Percentiles rank a stretch among this genome's conserved stretches.
phyloP scores from a whole-genome alignment of 2,329 filamentous ascomycete genomes.

The Ceratocystis destructans region DNA sequence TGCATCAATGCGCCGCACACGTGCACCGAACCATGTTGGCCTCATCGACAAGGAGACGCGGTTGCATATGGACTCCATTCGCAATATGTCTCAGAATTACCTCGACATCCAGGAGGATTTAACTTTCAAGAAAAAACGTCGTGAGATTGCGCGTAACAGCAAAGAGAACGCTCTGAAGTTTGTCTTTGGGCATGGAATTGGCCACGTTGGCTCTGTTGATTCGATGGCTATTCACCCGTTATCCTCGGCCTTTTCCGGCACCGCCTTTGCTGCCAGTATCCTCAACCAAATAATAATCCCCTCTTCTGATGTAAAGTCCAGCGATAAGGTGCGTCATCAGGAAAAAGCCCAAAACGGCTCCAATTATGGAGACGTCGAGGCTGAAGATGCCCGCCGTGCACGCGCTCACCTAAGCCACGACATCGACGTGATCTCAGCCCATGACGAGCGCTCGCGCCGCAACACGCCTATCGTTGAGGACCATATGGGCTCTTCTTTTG shows the following conservation, averaged over 20 bases:
- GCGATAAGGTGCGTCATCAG: neutral
- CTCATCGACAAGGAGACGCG: conserved; percentile 25
- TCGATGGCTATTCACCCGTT: conserved; percentile 29
- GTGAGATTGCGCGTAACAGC: conserved; percentile 27
- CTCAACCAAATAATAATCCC: neutral
- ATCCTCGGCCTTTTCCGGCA: conserved; percentile 31
- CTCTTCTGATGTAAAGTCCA: neutral
- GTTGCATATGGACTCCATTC: conserved; percentile 24
- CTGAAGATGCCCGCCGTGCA: conserved; percentile 7
- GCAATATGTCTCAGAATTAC: conserved; percentile 30
- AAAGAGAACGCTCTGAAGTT: conserved; percentile 27
- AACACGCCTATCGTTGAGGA: conserved; percentile 52
- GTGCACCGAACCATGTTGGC: conserved; percentile 22
- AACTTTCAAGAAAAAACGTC: conserved; percentile 23
- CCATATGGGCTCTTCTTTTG: conserved; percentile 40
- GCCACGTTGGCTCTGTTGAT: conserved; percentile 23
- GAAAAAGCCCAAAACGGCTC: neutral
- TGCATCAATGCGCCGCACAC: conserved; percentile 20
- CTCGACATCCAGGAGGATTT: conserved; percentile 39
- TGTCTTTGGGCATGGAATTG: conserved; percentile 28
- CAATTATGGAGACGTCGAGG: neutral
- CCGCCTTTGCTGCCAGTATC: conserved; percentile 27
- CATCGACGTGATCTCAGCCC: conserved; percentile 39
- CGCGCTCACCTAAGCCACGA: conserved; percentile 35
- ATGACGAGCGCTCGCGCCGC: conserved; percentile 16